Base-by-base conservation (phyloP, 2,329 filamentous ascomycete genomes). In the Diplodia scrobiculata region DNA sequence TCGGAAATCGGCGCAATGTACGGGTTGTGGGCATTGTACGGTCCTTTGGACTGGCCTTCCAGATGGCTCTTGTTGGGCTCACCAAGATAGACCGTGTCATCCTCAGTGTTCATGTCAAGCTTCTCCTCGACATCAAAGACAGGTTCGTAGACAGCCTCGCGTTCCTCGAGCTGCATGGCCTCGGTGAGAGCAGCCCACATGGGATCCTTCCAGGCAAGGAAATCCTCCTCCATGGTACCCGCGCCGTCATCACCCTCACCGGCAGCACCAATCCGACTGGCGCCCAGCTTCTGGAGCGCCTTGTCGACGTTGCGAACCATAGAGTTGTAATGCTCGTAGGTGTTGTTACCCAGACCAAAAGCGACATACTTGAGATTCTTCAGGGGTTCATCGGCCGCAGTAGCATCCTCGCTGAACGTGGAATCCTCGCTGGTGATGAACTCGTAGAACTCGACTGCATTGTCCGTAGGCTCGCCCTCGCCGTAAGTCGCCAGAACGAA, bases 201-300 rank as follows among this genome's bases (percentile, higher is more conserved):
- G 68, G 93, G 93, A 74, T 99, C 95, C 82, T 99, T 99, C 95
- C 95, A 99, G 70, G 94, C 91, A 73, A 99, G 82, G 79, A 98
- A 99, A 75, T 99, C 96, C 81, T 99, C 96, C 81, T 99, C 95
- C 96, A 99, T 99, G 66, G 95, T 99, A 68, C 96, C 95, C 70
- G 95, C 93, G 70, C 96, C 95, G 77, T 99, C 95, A 73, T 99
- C 95, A 74, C 95, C 95, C 82, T 98, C 94, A 72, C 96, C 95
- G 66, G 93, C 92, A 67, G 88, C 84, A 53, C 95, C 93, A 71
- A 99, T 91, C 71, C 92, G 86, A 74, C 88, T 84, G 13, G 91
- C 95, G 68, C 95, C 95, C 21, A 96, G 84, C 74, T 91, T 94
- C 74, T 87, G 84, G 67, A 99, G 82, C 68, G 88, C 88, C 77